Evolutionary conservation across 768 basidiomycete species (phyloP).

Genomic region (Russula compacta): DNA sequence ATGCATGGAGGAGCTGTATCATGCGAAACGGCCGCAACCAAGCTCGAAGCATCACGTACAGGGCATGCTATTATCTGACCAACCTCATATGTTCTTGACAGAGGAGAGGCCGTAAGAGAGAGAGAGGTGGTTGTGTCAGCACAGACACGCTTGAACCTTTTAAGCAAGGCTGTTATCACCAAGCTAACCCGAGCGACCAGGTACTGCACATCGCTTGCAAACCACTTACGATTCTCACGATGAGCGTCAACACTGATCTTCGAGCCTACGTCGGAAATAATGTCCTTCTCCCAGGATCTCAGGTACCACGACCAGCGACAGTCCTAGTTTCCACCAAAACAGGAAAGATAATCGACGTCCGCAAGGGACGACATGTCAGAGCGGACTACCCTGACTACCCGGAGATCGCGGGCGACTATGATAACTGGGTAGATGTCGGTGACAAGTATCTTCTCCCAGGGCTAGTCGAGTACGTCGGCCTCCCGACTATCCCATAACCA

Average conservation of each 20-base stretch:
- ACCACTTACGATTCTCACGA: neutral
- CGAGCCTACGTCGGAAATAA: constrained; percentile 13
- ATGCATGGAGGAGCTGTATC: too few relatives aligned
- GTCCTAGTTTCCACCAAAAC: constrained; percentile 32
- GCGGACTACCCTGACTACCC: constrained; percentile 23
- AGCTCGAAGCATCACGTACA: too few relatives aligned
- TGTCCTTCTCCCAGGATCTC: constrained; percentile 24
- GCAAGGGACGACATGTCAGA: constrained; percentile 17
- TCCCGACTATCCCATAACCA: neutral
- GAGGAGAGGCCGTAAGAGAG: neutral
- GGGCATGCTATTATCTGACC: too few relatives aligned
- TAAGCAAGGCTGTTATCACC: too few relatives aligned
- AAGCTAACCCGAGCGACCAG: neutral
- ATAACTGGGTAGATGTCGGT: constrained; percentile 30
- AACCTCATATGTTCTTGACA: neutral
- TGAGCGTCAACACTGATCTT: neutral
- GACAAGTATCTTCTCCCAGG: constrained; percentile 41
- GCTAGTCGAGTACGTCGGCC: constrained; percentile 42
- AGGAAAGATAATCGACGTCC: constrained; percentile 35
- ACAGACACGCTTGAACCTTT: neutral
- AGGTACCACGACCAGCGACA: constrained; percentile 29
- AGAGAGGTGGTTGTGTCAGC: neutral
- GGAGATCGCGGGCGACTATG: constrained; percentile 19
- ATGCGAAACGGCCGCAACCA: too few relatives aligned
- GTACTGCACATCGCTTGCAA: neutral